These are phyloP conservation scores for Diaporthe citriasiana DNA, from an alignment of 2,329 filamentous ascomycete genomes.

Conservation along the genomic window DNA sequence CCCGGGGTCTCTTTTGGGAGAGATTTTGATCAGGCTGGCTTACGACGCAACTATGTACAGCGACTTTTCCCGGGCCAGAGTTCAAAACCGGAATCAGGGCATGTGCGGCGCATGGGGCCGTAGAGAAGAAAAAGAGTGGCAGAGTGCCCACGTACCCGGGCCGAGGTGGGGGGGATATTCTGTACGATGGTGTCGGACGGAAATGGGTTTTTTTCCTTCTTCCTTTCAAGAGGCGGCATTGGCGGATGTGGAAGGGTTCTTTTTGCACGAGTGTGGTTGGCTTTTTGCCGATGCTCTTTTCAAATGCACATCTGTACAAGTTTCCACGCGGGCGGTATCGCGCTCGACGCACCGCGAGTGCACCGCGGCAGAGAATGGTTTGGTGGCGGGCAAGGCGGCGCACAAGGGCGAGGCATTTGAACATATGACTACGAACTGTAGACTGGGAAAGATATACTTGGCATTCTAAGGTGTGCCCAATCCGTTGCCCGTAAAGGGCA, in stretches of 20 bases:
- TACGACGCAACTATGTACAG: not conserved
- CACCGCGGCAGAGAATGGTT: not conserved
- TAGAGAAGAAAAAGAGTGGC: not conserved
- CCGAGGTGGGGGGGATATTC: not conserved
- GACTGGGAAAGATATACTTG: constrained; percentile 25
- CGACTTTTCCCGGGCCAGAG: not conserved
- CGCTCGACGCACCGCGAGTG: not conserved
- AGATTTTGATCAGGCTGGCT: not conserved
- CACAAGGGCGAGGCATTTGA: constrained; percentile 31
- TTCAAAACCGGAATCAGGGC: not conserved
- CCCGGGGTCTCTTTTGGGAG: not conserved
- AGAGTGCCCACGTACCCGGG: not conserved
- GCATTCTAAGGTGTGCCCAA: constrained; percentile 17
- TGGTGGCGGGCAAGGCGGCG: constrained; percentile 1
- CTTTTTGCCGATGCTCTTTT: constrained; percentile 28
- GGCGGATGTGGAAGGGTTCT: not conserved
- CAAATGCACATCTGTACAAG: constrained; percentile 33
- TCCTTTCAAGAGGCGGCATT: not conserved
- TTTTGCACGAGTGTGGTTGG: constrained; percentile 16
- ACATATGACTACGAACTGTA: constrained; percentile 24
- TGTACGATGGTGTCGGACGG: constrained; percentile 15
- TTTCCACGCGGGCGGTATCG: constrained; percentile 26
- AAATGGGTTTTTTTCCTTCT: not conserved
- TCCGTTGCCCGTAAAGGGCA: constrained; percentile 1
- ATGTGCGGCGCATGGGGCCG: not conserved